Conservation (phyloP, 441 rosid genomes). For the Geranium incanum region DNA sequence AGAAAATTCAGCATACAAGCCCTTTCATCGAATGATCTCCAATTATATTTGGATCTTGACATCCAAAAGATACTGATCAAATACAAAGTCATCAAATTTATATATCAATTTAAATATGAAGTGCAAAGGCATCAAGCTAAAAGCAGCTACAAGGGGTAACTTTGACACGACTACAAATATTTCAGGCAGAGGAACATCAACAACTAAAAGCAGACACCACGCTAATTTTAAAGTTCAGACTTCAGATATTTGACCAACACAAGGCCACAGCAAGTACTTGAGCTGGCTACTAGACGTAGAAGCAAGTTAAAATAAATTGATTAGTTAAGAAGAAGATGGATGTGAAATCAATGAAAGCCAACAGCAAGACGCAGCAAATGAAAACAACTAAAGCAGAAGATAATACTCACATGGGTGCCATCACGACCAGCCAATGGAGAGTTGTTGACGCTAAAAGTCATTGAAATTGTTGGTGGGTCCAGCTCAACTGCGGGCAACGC, state of each 20-base stretch:
- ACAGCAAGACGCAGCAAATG: background rate
- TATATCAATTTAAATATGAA: no score
- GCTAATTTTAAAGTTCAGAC: background rate
- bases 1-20: no score
- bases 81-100: no score
- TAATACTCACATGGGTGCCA: constrained; percentile 65
- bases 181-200: background rate
- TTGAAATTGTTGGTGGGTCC: constrained; percentile 97
- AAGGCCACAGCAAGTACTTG: background rate
- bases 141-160: no score
- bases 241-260: background rate
- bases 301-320: background rate
- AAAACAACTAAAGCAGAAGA: constrained; percentile 18
- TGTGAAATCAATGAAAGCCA: background rate
- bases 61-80: no score
- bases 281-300: background rate
- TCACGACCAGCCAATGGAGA: constrained; percentile 95
- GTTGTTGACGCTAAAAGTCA: constrained; percentile 94
- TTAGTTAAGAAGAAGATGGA: background rate
- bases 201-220: background rate
- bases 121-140: background rate
- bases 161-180: background rate
- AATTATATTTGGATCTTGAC: no score
- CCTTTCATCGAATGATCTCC: no score
- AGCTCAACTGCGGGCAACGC: constrained; percentile 74